Conservation (phyloP, 1,284 basidiomycete species). For the Apiotrichum domesticum region DNA sequence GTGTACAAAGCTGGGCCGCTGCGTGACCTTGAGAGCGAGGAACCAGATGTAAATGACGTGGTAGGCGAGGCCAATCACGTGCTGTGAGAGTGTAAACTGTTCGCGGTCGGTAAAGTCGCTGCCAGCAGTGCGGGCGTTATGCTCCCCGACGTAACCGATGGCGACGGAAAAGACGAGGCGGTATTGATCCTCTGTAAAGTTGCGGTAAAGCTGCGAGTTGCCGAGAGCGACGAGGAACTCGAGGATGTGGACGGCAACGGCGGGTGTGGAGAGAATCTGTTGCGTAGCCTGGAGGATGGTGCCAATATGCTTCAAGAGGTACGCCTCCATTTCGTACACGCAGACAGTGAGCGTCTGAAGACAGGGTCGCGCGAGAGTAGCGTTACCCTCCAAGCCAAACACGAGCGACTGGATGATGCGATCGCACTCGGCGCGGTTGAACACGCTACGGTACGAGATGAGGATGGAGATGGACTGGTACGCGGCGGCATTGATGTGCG, state of each 20-base stretch:
- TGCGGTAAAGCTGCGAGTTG: conserved; percentile 73
- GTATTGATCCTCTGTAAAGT: conserved; percentile 89
- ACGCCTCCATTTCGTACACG: conserved; percentile 80
- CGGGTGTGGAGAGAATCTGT: conserved; percentile 89
- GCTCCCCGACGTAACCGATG: conserved; percentile 87
- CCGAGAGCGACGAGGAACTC: conserved; percentile 86
- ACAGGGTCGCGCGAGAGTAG: conserved; percentile 82
- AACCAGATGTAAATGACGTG: conserved; percentile 95
- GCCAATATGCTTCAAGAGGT: conserved; percentile 73
- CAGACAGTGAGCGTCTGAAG: conserved; percentile 83
- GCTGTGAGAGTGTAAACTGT: conserved; percentile 88
- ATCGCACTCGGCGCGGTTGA: conserved; percentile 54
- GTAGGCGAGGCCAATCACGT: conserved; percentile 89
- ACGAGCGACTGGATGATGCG: conserved; percentile 78
- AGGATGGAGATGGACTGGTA: conserved; percentile 85
- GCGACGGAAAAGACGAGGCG: conserved; percentile 93
- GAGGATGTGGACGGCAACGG: conserved; percentile 91
- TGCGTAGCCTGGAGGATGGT: conserved; percentile 81
- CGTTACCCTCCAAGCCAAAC: conserved; percentile 63
- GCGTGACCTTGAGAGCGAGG: conserved; percentile 75
- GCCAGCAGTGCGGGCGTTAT: conserved; percentile 48
- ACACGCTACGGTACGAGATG: conserved; percentile 78
- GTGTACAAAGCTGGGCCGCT: conserved; percentile 73
- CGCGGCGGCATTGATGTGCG: conserved; percentile 81
- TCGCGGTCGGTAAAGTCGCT: conserved; percentile 55